Evolutionary conservation across 139 green algal genomes (phyloP).

Genomic region (Coccomyxa sp.): DNA sequence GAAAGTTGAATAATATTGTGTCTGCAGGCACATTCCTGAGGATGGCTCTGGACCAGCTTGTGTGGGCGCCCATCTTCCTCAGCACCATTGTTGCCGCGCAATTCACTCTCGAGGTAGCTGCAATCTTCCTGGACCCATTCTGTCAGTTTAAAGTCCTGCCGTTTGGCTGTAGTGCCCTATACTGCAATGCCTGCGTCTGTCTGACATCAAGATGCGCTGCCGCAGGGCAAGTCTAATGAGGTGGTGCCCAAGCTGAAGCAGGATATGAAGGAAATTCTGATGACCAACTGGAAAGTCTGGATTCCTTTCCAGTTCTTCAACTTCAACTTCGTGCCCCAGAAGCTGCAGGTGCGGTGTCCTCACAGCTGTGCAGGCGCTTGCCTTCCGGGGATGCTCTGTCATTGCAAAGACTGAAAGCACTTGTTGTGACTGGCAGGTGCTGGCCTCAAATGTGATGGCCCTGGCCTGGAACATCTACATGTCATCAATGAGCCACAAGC

Average conservation of each 20-base stretch:
- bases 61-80: constrained; percentile 90
- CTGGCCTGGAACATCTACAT: constrained; percentile 2
- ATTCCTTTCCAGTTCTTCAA: constrained; percentile 89
- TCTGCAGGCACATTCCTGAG: constrained; percentile 37
- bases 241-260: constrained; percentile 67
- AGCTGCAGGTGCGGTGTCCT: constrained; percentile 37
- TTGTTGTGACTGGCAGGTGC: not conserved
- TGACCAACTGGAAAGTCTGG: constrained; percentile 89
- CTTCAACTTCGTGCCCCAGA: constrained; percentile 74
- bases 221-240: constrained; percentile 64
- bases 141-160: no score
- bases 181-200: no score
- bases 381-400: not conserved
- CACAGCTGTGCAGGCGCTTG: not conserved
- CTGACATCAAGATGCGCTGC: not conserved
- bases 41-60: constrained; percentile 76
- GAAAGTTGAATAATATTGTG: no score
- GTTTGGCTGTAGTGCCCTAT: no score
- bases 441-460: not conserved
- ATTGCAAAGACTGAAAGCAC: not conserved
- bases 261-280: constrained; percentile 55
- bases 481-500: not conserved
- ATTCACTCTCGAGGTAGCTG: constrained; percentile 27
- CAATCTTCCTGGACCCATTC: no score
- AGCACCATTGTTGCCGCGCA: constrained; percentile 66